Percentiles rank a stretch among this genome's conserved stretches.
phyloP scores from a whole-genome alignment of 2,329 filamentous ascomycete species.

The Ascochyta pisi region DNA sequence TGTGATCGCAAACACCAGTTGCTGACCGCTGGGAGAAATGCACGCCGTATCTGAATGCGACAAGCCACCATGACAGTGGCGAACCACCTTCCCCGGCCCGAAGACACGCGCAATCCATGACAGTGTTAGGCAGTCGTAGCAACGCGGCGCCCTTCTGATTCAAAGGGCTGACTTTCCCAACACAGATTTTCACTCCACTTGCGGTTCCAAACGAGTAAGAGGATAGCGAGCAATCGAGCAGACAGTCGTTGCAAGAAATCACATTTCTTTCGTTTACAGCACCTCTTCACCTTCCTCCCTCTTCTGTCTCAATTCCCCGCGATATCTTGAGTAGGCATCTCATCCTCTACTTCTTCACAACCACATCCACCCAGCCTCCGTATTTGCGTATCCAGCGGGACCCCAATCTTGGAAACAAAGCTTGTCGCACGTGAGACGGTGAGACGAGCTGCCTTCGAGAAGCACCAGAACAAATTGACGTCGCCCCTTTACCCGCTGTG shows the following conservation, averaged over 20 bases:
- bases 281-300: neutral
- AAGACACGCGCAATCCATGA: neutral
- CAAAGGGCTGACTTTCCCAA: constrained; percentile 1
- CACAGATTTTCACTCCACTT: neutral
- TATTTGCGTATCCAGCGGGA: constrained; percentile 14
- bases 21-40: constrained; percentile 5
- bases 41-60: constrained; percentile 3
- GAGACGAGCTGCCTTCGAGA: constrained; percentile 12
- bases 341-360: neutral
- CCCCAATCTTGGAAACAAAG: constrained; percentile 1
- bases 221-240: neutral
- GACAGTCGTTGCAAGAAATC: neutral
- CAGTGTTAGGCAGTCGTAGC: constrained; percentile 1
- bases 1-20: neutral
- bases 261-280: neutral
- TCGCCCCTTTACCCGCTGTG: constrained; percentile 12
- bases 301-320: neutral
- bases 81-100: neutral
- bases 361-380: neutral
- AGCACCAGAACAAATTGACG: constrained; percentile 5
- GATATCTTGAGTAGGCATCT: neutral
- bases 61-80: neutral
- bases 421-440: constrained; percentile 13
- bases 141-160: constrained; percentile 7
- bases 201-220: neutral